Evolutionary conservation across 768 basidiomycete species (phyloP), one percentile per base, ranked within the genome.

Genomic region (Cyclocybe cylindracea): DNA sequence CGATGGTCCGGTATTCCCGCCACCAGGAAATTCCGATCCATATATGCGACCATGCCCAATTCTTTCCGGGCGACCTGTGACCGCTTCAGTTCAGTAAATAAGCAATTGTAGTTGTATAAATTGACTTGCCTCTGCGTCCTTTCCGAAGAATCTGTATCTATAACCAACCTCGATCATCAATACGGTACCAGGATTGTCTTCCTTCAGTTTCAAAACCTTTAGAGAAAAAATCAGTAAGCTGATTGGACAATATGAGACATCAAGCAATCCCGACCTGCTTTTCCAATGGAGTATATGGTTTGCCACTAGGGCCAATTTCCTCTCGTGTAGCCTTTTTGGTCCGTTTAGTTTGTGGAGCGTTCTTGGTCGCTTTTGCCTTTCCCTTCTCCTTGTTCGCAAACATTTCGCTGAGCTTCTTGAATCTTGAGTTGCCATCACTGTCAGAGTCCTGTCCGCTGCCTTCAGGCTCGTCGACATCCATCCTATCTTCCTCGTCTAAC

Each of bases 121-220:
- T 10, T 34, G n/a, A 14, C 55, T 43, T 45, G 85, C 90, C 75
- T 84, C 83, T 1, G 93, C 93, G 61, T 94, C 93, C 16, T 93
- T 86, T 44, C 84, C 87, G 60, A 85, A 94, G 66, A 95, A 94
- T 47, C 76, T 80, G 65, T 84, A 87, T 66, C 87, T 94, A 67
- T 94, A 94, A 4, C 92, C 92, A 29, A 87, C 84, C 65, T 93
- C 87, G 18, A 94, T 73, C 78, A 94, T 84, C 10, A 94, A 73
- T 34, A 94, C 56, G 4, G 82, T 83, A 9, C 78, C 87, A 1
- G 79, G 76, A 65, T 91, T 75, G 14, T 85, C 79, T 48, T 73
- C 71, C 68, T 91, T 89, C 10, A 93, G 69, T 48, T 78, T 65
- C 19, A 76, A 60, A 31, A 86, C 74, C 84, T 85, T 43, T 11